These are phyloP conservation scores for Punctularia strigosozonata DNA, from an alignment of 768 basidiomycete species.

Conservation along the genomic window DNA sequence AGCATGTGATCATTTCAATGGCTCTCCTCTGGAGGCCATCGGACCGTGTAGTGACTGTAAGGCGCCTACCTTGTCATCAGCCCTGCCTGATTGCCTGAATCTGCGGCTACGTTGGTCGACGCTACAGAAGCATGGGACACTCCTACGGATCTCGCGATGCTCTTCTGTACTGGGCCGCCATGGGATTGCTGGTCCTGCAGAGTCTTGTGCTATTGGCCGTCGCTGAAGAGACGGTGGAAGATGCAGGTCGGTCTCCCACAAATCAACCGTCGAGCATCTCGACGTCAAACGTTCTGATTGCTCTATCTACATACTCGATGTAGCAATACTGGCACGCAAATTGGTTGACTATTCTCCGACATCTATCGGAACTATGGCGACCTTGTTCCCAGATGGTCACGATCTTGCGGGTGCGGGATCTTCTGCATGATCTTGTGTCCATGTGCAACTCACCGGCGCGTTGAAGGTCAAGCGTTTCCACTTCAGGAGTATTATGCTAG, in stretches of 20 bases:
- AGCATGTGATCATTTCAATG: too few relatives aligned
- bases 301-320: slow-evolving; percentile 1
- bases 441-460: neutral
- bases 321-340: slow-evolving; percentile 31
- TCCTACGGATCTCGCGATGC: too few relatives aligned
- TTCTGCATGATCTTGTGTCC: slow-evolving; percentile 3
- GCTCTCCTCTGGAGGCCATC: too few relatives aligned
- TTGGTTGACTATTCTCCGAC: slow-evolving; percentile 26
- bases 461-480: slow-evolving; percentile 32
- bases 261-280: slow-evolving; percentile 1
- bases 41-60: too few relatives aligned
- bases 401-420: slow-evolving; percentile 26
- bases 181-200: too few relatives aligned
- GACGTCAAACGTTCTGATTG: slow-evolving; percentile 1
- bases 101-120: too few relatives aligned
- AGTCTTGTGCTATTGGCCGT: too few relatives aligned
- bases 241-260: slow-evolving; percentile 27
- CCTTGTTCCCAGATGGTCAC: slow-evolving; percentile 28
- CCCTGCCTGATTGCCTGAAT: too few relatives aligned
- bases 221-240: slow-evolving; percentile 38
- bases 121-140: too few relatives aligned
- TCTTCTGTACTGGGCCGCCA: too few relatives aligned
- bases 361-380: slow-evolving; percentile 38
- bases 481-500: slow-evolving; percentile 45
- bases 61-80: too few relatives aligned